Base-by-base conservation (phyloP, 116 monocot genomes). In the Posidonia oceanica region DNA sequence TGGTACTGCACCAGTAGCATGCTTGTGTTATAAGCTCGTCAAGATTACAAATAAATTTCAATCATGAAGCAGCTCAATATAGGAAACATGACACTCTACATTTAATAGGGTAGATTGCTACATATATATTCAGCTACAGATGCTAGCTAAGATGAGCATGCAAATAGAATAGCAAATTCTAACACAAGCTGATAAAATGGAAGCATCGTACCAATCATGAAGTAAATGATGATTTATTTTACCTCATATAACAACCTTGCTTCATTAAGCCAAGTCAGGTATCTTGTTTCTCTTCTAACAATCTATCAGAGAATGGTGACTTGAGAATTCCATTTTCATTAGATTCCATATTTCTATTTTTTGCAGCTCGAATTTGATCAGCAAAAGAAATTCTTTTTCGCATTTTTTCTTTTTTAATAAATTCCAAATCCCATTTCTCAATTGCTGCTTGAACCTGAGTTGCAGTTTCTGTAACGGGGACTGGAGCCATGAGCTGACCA, bases 341-440 rank as follows among this genome's bases (percentile, higher is more conserved):
- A 29, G 17, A 16, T 64, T 54, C 18, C 21, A 52, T 36, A n/a
- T 58, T 52, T 42, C 20, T 54, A 54, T 48, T 78, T 52, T 73
- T 78, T 18, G 67, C 68, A 54, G 73, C 78, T 39, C 42, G 73
- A 48, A 78, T 68, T 54, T 72, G 78, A 57, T 78, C 78, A 61
- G 78, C 78, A 29, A 78, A 73, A 7, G 78, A 78, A 36, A 78
- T 60, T 14, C 54, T 41, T 72, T 21, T 66, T 36, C 73, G 67
- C 61, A 73, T 54, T 60, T 54, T 78, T 57, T 78, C 78, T 38
- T 72, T 66, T 52, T 73, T 61, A 59, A 78, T 68, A 61, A 73
- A 78, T 20, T 78, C 78, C 39, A 73, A 57, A 68, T 78, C 78
- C 78, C 78, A 78, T 63, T 68, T 72, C 54, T 78, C 62, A 39